phyloP scores from a whole-genome alignment of 1,284 basidiomycete species.

The Puccinia sorghi region DNA sequence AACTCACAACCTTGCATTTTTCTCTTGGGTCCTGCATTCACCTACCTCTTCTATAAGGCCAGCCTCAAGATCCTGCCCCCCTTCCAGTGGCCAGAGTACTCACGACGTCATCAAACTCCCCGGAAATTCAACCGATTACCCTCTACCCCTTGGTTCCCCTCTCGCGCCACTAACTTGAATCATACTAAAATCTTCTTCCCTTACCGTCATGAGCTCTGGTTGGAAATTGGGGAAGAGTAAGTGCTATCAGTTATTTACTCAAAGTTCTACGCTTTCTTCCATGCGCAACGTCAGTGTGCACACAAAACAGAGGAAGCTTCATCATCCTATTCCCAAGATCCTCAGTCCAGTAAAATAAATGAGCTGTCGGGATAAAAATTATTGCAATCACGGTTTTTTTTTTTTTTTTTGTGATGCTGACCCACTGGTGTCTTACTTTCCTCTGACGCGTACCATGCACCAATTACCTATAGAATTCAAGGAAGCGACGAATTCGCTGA shows the following conservation, averaged over 20 bases:
- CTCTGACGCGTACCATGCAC: background rate
- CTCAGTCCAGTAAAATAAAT: background rate
- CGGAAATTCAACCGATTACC: background rate
- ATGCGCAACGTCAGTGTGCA: no score
- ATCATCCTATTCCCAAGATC: no score
- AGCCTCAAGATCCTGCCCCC: no score
- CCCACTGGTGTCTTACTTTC: no score
- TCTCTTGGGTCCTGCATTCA: no score
- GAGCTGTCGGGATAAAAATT: background rate
- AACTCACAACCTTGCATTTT: no score
- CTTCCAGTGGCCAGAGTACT: no score
- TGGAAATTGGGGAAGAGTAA: conserved; percentile 40
- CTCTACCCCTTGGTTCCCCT: background rate
- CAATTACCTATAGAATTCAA: background rate
- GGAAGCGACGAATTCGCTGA: conserved; percentile 23
- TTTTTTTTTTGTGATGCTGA: background rate
- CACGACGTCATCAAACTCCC: background rate
- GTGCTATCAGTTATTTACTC: background rate
- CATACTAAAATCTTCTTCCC: background rate
- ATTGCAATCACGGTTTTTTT: background rate
- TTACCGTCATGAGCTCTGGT: conserved; percentile 14
- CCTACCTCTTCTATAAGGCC: no score
- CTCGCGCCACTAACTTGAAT: background rate
- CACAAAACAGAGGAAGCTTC: no score
- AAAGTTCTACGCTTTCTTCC: no score